phyloP scores from a whole-genome alignment of 768 basidiomycete genomes.

The Goffeauzyma gilvescens region DNA sequence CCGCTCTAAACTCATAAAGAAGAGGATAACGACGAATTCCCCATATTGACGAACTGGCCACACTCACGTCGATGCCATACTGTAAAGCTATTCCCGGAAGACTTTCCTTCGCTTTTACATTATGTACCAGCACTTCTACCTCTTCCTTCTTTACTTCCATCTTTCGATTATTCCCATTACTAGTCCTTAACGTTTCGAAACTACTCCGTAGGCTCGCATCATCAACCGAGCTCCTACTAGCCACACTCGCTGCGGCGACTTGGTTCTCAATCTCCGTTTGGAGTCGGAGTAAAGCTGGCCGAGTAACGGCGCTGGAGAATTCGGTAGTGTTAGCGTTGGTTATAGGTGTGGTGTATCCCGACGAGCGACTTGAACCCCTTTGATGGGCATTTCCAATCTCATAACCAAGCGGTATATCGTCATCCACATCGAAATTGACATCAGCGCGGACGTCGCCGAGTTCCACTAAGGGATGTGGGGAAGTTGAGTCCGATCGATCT shows the following conservation, averaged over 20 bases:
- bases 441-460: no score
- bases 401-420: no score
- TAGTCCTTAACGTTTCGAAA: slow-evolving; percentile 20
- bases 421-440: no score
- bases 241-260: slow-evolving; percentile 12
- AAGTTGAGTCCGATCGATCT: no score
- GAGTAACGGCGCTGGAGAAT: no score
- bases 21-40: no score
- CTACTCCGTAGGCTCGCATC: slow-evolving; percentile 17
- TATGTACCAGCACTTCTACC: slow-evolving; percentile 32
- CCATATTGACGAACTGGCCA: not conserved
- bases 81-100: slow-evolving; percentile 69
- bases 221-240: slow-evolving; percentile 13
- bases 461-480: no score
- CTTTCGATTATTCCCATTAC: slow-evolving; percentile 1
- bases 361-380: no score
- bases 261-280: slow-evolving; percentile 22
- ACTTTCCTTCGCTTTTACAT: slow-evolving; percentile 50
- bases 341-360: no score
- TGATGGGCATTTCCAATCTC: no score
- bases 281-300: slow-evolving; percentile 7
- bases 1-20: no score
- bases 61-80: slow-evolving; percentile 57
- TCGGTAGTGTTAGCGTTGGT: no score
- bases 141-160: slow-evolving; percentile 10